phyloP scores from a whole-genome alignment of 176 grass and related monocot genomes.

The Canna indica region DNA sequence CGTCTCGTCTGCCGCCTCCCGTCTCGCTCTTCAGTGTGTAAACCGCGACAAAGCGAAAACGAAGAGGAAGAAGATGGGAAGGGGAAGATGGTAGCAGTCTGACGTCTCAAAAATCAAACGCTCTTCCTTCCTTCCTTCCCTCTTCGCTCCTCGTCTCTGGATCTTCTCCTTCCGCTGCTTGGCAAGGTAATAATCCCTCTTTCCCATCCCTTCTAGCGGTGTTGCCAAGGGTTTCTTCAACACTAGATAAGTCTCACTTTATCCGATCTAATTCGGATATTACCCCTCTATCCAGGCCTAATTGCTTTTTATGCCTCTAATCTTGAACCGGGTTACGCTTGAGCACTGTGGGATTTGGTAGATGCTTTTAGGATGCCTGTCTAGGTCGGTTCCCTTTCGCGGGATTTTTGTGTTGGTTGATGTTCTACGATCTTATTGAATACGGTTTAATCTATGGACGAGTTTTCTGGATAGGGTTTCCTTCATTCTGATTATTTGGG shows the following conservation, averaged over 20 bases:
- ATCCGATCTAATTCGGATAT: background rate
- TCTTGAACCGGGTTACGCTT: background rate
- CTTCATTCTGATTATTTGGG: background rate
- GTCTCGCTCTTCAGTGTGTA: background rate
- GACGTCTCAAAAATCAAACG: background rate
- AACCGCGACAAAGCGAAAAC: background rate
- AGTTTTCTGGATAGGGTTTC: background rate
- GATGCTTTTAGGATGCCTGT: background rate
- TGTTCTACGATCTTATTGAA: background rate
- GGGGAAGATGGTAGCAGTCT: background rate
- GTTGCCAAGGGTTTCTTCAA: background rate
- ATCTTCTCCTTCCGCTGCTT: background rate
- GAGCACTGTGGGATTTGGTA: background rate
- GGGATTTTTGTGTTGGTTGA: background rate
- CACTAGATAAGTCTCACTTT: background rate
- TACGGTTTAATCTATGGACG: background rate
- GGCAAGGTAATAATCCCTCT: background rate
- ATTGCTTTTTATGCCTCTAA: background rate
- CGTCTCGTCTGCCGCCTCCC: background rate
- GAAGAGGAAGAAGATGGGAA: background rate
- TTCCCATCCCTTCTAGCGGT: background rate
- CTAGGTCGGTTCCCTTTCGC: background rate
- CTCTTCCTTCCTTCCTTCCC: background rate
- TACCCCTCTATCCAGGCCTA: background rate
- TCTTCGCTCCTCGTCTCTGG: background rate